Conservation (phyloP, 1,139 yeast genomes). For the Suhomyces maxii region DNA sequence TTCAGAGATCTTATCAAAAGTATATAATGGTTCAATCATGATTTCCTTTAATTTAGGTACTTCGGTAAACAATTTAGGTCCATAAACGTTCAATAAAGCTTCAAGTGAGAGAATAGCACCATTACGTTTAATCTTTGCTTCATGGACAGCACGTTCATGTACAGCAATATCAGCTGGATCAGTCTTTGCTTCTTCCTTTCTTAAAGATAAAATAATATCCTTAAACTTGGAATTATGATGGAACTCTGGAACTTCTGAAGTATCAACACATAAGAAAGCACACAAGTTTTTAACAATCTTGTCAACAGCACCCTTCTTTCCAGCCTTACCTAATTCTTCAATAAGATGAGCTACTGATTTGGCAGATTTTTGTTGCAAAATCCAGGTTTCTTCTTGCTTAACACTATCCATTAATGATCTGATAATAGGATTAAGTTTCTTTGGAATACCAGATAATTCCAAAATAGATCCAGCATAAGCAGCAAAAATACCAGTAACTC, state of each 20-base stretch:
- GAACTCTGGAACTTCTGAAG: constrained; percentile 94
- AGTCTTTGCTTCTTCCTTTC: constrained; percentile 74
- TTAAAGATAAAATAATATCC: constrained; percentile 67
- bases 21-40: constrained; percentile 65
- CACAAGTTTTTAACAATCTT: constrained; percentile 88
- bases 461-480: constrained; percentile 76
- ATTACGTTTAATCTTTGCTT: constrained; percentile 76
- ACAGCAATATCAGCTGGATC: constrained; percentile 68
- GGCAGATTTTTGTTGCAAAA: constrained; percentile 74
- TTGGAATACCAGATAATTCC: constrained; percentile 65
- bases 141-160: constrained; percentile 64
- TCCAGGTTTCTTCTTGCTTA: constrained; percentile 67
- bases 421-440: constrained; percentile 84
- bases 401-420: constrained; percentile 91
- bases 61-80: constrained; percentile 52
- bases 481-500: constrained; percentile 68
- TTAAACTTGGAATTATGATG: constrained; percentile 59
- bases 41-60: constrained; percentile 69
- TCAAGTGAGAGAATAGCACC: constrained; percentile 81
- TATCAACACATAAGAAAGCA: constrained; percentile 92
- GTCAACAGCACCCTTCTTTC: constrained; percentile 75
- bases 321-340: constrained; percentile 51
- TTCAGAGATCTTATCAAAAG: constrained; percentile 27
- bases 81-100: constrained; percentile 51
- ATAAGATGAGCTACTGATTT: constrained; percentile 66